Evolutionary conservation across 495 filamentous ascomycete species (phyloP).

Genomic region (Terfezia boudieri): DNA sequence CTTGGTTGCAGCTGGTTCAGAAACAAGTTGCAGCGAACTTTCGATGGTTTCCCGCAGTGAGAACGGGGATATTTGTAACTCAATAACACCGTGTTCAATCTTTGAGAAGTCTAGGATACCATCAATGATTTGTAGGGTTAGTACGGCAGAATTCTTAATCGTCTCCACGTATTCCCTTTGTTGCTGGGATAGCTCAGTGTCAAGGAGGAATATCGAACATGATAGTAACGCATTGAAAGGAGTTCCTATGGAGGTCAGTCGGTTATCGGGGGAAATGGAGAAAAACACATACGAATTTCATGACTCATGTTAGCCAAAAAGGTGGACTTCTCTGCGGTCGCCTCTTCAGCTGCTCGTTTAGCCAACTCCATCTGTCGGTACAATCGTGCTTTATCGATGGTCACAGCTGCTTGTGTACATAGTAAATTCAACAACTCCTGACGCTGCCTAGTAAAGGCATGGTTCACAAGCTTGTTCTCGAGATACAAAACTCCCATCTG

Average conservation of each 20-base stretch:
- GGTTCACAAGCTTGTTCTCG: slow-evolving; percentile 18
- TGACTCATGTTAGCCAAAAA: slow-evolving; percentile 19
- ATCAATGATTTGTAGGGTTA: slow-evolving; percentile 43
- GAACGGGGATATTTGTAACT: slow-evolving; percentile 40
- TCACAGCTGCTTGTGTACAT: slow-evolving; percentile 18
- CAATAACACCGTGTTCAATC: slow-evolving; percentile 48
- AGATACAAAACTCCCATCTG: slow-evolving; percentile 17
- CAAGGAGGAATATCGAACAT: slow-evolving; percentile 21
- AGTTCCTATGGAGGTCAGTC: slow-evolving; percentile 6
- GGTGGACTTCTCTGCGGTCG: slow-evolving; percentile 17
- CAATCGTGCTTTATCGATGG: slow-evolving; percentile 19
- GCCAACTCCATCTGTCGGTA: slow-evolving; percentile 20
- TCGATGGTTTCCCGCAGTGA: slow-evolving; percentile 45
- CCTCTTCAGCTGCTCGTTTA: slow-evolving; percentile 18
- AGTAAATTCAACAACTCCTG: slow-evolving; percentile 18
- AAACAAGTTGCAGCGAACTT: slow-evolving; percentile 44
- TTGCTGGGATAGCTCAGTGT: slow-evolving; percentile 38
- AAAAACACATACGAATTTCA: slow-evolving; percentile 12
- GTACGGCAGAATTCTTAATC: slow-evolving; percentile 44
- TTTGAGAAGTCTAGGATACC: slow-evolving; percentile 51
- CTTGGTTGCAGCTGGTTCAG: slow-evolving; percentile 43
- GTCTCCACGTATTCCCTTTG: slow-evolving; percentile 31
- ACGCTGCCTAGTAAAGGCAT: slow-evolving; percentile 17
- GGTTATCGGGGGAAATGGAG: not conserved
- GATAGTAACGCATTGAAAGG: slow-evolving; percentile 18